Percentiles rank a stretch among this genome's conserved stretches.
Conservation (phyloP, 225 moss, liverwort and hornwort species). For the Climacium dendroides region DNA sequence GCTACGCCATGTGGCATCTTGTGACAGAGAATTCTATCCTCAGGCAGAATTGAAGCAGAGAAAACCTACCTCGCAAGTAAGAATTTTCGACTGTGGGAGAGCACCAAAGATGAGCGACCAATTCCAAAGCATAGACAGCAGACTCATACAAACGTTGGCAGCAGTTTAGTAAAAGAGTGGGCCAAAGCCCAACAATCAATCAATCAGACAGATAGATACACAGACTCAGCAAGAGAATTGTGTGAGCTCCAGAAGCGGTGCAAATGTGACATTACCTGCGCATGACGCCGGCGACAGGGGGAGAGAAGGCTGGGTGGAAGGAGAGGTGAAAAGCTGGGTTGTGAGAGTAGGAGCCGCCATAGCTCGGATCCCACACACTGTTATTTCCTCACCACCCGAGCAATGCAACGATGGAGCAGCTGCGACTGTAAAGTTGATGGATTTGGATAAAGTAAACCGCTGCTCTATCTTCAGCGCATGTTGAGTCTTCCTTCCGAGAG, state of each 20-base stretch:
- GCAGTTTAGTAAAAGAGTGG: background rate
- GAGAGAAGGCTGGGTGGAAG: background rate
- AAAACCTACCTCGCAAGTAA: background rate
- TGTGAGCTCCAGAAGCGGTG: background rate
- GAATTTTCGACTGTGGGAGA: background rate
- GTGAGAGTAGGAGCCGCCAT: conserved; percentile 25
- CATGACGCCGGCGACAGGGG: background rate
- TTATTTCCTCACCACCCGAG: background rate
- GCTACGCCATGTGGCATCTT: background rate
- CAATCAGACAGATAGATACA: background rate
- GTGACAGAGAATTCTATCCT: background rate
- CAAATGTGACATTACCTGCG: background rate
- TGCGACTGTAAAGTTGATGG: background rate
- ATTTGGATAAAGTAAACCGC: background rate
- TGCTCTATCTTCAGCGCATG: background rate
- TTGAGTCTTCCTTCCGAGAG: too few species aligned
- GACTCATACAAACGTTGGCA: background rate
- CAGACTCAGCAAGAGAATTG: background rate
- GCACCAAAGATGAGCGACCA: background rate
- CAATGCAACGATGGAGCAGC: background rate
- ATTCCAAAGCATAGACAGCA: background rate
- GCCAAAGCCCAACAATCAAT: background rate
- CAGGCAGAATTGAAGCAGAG: background rate
- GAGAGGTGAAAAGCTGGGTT: background rate
- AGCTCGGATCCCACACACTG: background rate